Evolutionary conservation across 2,329 filamentous ascomycete genomes (phyloP), one percentile per base, ranked within the genome.

Genomic region (Dactylellina cionopaga): DNA sequence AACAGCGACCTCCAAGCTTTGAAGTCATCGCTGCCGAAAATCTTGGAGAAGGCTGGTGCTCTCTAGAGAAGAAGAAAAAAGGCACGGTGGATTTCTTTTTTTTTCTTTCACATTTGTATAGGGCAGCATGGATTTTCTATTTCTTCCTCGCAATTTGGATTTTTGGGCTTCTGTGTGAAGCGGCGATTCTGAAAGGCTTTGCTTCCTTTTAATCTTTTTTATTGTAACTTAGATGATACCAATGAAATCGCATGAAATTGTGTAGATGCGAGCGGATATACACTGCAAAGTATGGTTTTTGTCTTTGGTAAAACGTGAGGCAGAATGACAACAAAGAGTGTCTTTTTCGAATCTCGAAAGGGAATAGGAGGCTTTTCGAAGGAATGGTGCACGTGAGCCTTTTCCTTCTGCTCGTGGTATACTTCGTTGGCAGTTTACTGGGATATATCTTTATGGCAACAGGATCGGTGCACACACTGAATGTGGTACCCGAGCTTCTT

Each of bases 1-100:
- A 98, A 98, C 87, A 96, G 92, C 22, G 94, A 95, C 77, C 81
- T 96, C 75, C 89, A 93, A 83, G 84, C 83, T 0, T 77, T 76
- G 58, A 87, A 85, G 81, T 87, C 86, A 81, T 22, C 24, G 4
- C 82, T 98, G 59, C 85, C 88, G 76, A 78, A 78, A 29, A 81
- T 95, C 76, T 82, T 91, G 80, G 85, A 86, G 82, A 83, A 83
- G 49, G 89, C 87, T 75, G 85, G 85, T 78, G 89, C 89, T 76
- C 73, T 89, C 74, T 90, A 84, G 82, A 44, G 25, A n/a, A n/a
- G 13, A 41, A 54, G 13, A 52, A 4, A 52, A 3, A 55, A 55
- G 39, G 41, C 51, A 19, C 17, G 52, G 59, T 54, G 44, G 19
- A 51, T 31, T 43, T 33, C 33, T 47, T 15, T 35, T 5, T 31